Evolutionary conservation across 1,284 basidiomycete species (phyloP).

Genomic region (Cerrena zonata): DNA sequence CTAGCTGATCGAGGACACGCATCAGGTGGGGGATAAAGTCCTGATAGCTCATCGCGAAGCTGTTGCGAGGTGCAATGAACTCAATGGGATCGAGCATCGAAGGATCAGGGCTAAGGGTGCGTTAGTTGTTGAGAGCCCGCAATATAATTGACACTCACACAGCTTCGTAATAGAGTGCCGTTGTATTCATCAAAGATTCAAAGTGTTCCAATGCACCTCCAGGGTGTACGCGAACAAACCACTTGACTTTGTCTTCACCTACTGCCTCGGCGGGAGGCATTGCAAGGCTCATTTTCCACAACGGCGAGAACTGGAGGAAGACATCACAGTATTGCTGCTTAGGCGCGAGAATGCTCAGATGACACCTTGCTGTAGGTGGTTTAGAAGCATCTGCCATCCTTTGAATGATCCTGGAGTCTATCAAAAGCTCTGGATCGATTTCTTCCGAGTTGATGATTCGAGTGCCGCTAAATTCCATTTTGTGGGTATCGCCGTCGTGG

Average conservation of each 20-base stretch:
- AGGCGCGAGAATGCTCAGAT: conserved; percentile 65
- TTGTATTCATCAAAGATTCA: conserved; percentile 67
- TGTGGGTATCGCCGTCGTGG: conserved; percentile 67
- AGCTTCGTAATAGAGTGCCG: conserved; percentile 75
- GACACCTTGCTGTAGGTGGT: conserved; percentile 67
- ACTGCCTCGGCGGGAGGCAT: conserved; percentile 71
- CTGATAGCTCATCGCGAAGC: conserved; percentile 71
- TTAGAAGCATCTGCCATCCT: conserved; percentile 68
- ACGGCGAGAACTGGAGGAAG: conserved; percentile 56
- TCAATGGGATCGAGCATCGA: conserved; percentile 66
- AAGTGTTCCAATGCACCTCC: conserved; percentile 78
- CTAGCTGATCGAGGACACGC: conserved; percentile 71
- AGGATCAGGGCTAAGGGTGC: conserved; percentile 55
- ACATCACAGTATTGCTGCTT: conserved; percentile 71
- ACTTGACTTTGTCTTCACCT: conserved; percentile 68
- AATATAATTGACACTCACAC: conserved; percentile 48
- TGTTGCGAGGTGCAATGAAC: conserved; percentile 70
- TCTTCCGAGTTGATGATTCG: conserved; percentile 55
- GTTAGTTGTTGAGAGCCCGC: conserved; percentile 10
- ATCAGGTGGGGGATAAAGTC: conserved; percentile 75
- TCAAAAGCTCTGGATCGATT: conserved; percentile 58
- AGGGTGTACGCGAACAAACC: conserved; percentile 71
- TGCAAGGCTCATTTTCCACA: conserved; percentile 65
- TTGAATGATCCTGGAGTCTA: conserved; percentile 68
- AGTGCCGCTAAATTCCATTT: conserved; percentile 75